Evolutionary conservation across 345 rosid species (phyloP), one percentile per base, ranked within the genome.

Genomic region (Moringa oleifera): DNA sequence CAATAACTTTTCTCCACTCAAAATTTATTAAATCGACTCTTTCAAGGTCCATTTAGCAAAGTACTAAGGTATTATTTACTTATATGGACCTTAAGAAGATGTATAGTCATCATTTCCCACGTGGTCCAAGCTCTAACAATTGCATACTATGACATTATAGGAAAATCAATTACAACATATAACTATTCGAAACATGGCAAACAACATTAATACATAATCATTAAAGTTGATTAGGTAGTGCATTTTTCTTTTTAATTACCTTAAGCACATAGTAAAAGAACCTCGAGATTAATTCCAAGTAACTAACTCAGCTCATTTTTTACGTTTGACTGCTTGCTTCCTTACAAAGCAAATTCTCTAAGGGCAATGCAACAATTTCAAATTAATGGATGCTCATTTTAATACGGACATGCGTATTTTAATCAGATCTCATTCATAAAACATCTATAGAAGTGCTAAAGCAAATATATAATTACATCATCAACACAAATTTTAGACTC

Each of bases 21-120:
- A n/a, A n/a, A n/a, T n/a, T n/a, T n/a, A n/a, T n/a, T n/a, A n/a
- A n/a, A n/a, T n/a, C n/a, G n/a, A n/a, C n/a, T n/a, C n/a, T n/a
- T n/a, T n/a, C n/a, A n/a, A n/a, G n/a, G n/a, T n/a, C n/a, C n/a
- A n/a, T n/a, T n/a, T n/a, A n/a, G n/a, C n/a, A n/a, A n/a, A n/a
- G n/a, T n/a, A n/a, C n/a, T n/a, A n/a, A n/a, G n/a, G n/a, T n/a
- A n/a, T n/a, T n/a, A n/a, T n/a, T n/a, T n/a, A n/a, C n/a, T n/a
- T n/a, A n/a, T n/a, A n/a, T n/a, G n/a, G n/a, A n/a, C n/a, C n/a
- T n/a, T n/a, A 66, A 68, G 72, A 72, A 93, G 96, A 82, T 93
- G 81, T 37, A 90, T 85, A 63, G 98, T 93, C 95, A 83, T 83
- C 98, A 90, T 86, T 76, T 93, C 98, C 98, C 98, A 93, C 68